Conservation (phyloP, 2,329 filamentous ascomycete species). For the Venturia effusa region DNA sequence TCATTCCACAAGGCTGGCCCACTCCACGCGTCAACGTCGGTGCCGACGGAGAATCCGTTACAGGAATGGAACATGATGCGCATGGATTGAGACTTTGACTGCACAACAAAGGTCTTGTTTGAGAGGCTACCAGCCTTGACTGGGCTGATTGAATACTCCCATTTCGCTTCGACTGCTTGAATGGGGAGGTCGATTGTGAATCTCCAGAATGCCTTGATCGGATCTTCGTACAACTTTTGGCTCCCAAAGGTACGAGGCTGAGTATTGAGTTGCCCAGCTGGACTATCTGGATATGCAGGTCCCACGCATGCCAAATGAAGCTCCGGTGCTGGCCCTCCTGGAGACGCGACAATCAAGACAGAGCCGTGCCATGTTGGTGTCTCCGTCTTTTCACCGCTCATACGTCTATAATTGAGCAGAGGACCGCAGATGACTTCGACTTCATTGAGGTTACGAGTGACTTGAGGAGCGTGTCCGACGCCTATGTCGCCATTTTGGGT, state of each 20-base stretch:
- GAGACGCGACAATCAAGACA: conserved; percentile 69
- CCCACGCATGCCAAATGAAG: conserved; percentile 49
- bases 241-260: conserved; percentile 30
- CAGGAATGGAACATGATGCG: conserved; percentile 61
- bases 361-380: conserved; percentile 65
- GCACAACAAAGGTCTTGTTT: conserved; percentile 44
- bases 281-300: conserved; percentile 15
- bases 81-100: conserved; percentile 52
- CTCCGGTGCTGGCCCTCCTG: conserved; percentile 51
- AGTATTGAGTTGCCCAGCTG: neutral
- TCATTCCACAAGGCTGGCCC: conserved; percentile 55
- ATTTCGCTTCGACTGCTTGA: conserved; percentile 61
- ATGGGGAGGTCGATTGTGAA: conserved; percentile 52
- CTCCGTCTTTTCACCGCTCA: conserved; percentile 42
- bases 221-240: conserved; percentile 50
- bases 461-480: conserved; percentile 5
- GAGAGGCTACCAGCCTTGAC: conserved; percentile 2
- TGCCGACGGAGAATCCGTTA: conserved; percentile 58
- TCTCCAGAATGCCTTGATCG: conserved; percentile 47
- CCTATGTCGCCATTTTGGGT: neutral
- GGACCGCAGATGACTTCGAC: conserved; percentile 53
- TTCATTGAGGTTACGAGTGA: neutral
- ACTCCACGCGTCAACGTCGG: conserved; percentile 51
- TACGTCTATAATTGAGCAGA: conserved; percentile 66
- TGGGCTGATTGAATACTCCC: conserved; percentile 58